Percentiles rank a stretch among this genome's conserved stretches.
Conservation (phyloP, 176 grass and related monocot genomes). For the Musa acuminata region DNA sequence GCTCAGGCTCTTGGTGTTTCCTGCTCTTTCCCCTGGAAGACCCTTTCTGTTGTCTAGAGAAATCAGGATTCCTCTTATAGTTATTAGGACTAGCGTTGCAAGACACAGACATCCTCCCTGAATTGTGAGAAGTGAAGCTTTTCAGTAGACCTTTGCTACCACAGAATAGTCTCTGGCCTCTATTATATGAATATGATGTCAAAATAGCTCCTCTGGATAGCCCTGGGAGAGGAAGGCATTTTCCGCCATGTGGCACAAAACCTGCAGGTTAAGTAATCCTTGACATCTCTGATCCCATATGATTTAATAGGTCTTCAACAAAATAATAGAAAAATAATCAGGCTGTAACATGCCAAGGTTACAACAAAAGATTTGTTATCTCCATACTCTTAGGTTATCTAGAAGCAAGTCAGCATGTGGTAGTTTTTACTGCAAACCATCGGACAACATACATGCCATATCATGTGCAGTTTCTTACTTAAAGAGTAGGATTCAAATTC, state of each 20-base stretch:
- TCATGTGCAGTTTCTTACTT: background rate
- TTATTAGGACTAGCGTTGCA: constrained; percentile 30
- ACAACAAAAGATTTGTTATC: background rate
- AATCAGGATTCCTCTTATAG: constrained; percentile 19
- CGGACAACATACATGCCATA: too few relatives aligned
- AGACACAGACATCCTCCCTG: constrained; percentile 29
- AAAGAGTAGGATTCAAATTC: background rate
- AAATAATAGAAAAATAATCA: background rate
- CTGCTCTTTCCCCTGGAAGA: constrained; percentile 32
- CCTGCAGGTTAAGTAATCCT: constrained; percentile 1
- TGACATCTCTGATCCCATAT: background rate
- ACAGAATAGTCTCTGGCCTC: constrained; percentile 23
- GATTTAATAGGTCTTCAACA: background rate
- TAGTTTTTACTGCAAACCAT: background rate
- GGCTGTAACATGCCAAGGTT: background rate
- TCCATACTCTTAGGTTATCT: background rate
- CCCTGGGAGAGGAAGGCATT: constrained; percentile 29
- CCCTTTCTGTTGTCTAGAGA: constrained; percentile 18
- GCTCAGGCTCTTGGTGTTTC: constrained; percentile 49
- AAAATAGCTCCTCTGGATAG: constrained; percentile 31
- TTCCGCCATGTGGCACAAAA: constrained; percentile 11
- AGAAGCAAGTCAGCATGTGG: background rate
- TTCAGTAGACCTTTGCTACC: constrained; percentile 27
- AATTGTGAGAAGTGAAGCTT: constrained; percentile 20
- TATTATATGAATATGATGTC: constrained; percentile 21